These are phyloP conservation scores for Ceratopteris richardii DNA, from an alignment of 75 land plant genomes.

Conservation along the genomic window DNA sequence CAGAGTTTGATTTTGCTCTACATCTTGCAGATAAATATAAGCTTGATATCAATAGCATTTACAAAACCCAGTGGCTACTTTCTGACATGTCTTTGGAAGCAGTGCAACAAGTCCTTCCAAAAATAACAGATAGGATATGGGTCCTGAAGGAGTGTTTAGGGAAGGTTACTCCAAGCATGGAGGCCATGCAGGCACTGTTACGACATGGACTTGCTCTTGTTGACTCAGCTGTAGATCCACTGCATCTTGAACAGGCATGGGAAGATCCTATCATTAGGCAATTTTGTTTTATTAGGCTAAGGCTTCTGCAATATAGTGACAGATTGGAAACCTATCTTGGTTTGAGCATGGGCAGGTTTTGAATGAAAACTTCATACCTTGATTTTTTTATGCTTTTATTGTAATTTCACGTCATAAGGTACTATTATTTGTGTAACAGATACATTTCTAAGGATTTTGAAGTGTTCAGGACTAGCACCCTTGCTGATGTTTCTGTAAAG, in stretches of 20 bases:
- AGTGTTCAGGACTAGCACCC: constrained; percentile 43
- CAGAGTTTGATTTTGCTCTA: constrained; percentile 52
- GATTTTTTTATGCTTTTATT: neutral
- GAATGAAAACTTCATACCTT: neutral
- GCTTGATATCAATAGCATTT: constrained; percentile 62
- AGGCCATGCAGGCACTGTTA: constrained; percentile 51
- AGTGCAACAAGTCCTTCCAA: constrained; percentile 37
- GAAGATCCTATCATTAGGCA: constrained; percentile 23
- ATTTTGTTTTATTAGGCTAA: constrained; percentile 41
- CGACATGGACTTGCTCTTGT: constrained; percentile 57
- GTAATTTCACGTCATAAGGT: neutral
- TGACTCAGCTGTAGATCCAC: constrained; percentile 32
- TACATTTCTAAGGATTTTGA: constrained; percentile 58
- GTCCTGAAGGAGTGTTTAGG: constrained; percentile 68
- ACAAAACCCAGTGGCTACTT: constrained; percentile 68
- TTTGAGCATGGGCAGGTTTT: constrained; percentile 88
- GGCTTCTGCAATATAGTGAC: constrained; percentile 69
- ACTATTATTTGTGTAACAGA: constrained; percentile 34
- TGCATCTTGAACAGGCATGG: constrained; percentile 11
- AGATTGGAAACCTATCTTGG: constrained; percentile 88
- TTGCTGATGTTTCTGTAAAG: constrained; percentile 43
- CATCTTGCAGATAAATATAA: constrained; percentile 42
- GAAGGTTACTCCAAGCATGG: constrained; percentile 61
- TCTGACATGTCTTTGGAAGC: constrained; percentile 41
- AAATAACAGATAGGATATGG: constrained; percentile 57